A percentile compares a stretch with the other conserved stretches of the same genome.
Evolutionary conservation across 2,329 filamentous ascomycete genomes (phyloP).

Genomic region (Curvularia spicifera): DNA sequence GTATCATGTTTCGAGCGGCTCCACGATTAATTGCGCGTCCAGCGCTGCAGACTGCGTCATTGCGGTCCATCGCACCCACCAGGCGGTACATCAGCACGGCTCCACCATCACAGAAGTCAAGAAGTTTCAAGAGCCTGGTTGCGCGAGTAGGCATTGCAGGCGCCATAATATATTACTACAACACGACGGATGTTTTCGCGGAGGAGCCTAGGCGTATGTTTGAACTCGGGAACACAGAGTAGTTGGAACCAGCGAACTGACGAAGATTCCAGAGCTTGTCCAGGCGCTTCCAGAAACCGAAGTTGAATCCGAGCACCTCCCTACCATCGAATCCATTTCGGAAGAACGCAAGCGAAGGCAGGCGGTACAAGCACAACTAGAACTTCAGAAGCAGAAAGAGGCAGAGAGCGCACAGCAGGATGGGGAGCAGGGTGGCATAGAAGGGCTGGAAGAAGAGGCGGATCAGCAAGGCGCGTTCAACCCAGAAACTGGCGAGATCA

Average conservation of each 20-base stretch:
- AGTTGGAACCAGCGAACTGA: constrained; percentile 10
- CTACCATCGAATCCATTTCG: constrained; percentile 54
- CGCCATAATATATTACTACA: constrained; percentile 89
- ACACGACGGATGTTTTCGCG: constrained; percentile 85
- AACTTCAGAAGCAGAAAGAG: constrained; percentile 36
- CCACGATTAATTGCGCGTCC: constrained; percentile 53
- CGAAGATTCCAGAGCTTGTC: constrained; percentile 25
- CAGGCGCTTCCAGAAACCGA: constrained; percentile 50
- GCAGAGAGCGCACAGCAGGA: constrained; percentile 23
- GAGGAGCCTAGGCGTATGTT: constrained; percentile 77
- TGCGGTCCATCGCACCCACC: constrained; percentile 47
- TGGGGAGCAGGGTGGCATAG: constrained; percentile 49
- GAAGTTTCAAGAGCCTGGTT: constrained; percentile 81
- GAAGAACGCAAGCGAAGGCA: constrained; percentile 50
- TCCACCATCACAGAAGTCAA: constrained; percentile 67
- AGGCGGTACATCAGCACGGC: constrained; percentile 64
- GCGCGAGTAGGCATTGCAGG: constrained; percentile 77
- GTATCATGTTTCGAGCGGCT: constrained; percentile 61
- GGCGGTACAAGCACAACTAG: constrained; percentile 38
- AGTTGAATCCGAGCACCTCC: constrained; percentile 50
- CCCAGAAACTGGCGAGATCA: constrained; percentile 98
- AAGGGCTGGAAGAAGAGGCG: constrained; percentile 78
- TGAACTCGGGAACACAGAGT: neutral
- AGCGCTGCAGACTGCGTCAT: constrained; percentile 41
- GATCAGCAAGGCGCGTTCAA: constrained; percentile 92